These are phyloP conservation scores for Yarrowia yakushimensis DNA, from an alignment of 805 yeast species.

Conservation along the genomic window DNA sequence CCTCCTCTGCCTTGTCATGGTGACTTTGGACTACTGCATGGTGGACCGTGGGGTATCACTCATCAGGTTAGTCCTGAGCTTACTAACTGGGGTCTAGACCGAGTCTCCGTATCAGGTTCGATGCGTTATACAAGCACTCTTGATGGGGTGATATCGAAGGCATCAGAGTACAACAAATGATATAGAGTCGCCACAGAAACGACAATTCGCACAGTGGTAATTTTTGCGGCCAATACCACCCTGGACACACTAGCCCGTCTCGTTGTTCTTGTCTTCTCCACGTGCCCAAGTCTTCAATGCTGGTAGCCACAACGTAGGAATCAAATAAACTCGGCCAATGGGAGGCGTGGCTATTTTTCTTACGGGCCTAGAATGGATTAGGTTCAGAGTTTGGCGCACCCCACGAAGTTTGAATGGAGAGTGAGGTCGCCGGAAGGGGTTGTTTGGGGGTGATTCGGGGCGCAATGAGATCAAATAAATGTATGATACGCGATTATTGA, in stretches of 20 bases:
- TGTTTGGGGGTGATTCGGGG: neutral
- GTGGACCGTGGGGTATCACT: neutral
- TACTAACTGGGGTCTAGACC: neutral
- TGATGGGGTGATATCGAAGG: neutral
- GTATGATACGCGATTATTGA: neutral
- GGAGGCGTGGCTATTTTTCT: neutral
- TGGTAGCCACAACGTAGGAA: neutral
- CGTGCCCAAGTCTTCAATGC: neutral
- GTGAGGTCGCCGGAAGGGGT: neutral
- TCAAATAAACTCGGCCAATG: conserved; percentile 1
- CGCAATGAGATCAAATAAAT: neutral
- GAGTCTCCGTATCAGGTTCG: neutral
- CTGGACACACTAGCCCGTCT: neutral
- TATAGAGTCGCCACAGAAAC: too few species aligned
- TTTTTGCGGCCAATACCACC: neutral
- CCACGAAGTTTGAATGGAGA: neutral
- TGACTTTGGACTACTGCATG: neutral
- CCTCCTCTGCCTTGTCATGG: neutral
- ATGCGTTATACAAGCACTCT: neutral
- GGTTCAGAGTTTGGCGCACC: conserved; percentile 8
- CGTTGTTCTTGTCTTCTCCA: neutral
- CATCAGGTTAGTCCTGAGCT: neutral
- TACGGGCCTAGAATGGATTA: conserved; percentile 21
- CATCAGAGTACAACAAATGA: neutral
- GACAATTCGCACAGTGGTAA: too few species aligned